Evolutionary conservation across 805 yeast species (phyloP).

Genomic region (Suhomyces tanzawaensis): DNA sequence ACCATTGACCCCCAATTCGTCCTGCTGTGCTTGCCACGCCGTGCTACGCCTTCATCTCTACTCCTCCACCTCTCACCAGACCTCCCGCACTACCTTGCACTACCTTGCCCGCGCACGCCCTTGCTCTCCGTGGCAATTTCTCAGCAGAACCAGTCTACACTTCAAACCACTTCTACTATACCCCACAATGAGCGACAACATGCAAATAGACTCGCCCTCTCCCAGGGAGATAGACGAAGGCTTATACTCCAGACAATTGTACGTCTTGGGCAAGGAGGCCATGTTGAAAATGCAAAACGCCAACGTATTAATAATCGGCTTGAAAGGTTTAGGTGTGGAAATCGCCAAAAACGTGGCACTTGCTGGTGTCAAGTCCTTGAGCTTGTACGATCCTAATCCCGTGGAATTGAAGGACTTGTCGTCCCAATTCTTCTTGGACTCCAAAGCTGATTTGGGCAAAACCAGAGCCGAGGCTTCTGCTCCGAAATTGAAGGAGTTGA

Average conservation of each 20-base stretch:
- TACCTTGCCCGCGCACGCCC: background rate
- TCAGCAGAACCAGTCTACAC: background rate
- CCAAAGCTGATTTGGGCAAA: constrained; percentile 69
- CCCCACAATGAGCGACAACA: constrained; percentile 22
- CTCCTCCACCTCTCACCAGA: background rate
- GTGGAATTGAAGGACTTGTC: constrained; percentile 73
- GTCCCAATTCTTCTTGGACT: constrained; percentile 75
- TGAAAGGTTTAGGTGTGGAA: constrained; percentile 91
- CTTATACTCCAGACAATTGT: constrained; percentile 92
- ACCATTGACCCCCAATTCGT: too few relatives aligned
- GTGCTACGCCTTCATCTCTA: background rate
- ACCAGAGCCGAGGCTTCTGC: constrained; percentile 73
- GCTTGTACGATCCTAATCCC: constrained; percentile 77
- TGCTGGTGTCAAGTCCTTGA: constrained; percentile 93
- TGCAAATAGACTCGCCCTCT: constrained; percentile 45
- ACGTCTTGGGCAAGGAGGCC: constrained; percentile 96
- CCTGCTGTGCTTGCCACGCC: too few relatives aligned
- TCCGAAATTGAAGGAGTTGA: constrained; percentile 72
- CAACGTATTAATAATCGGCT: constrained; percentile 85
- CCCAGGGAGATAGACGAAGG: constrained; percentile 74
- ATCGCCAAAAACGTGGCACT: constrained; percentile 94
- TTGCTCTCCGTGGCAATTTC: background rate
- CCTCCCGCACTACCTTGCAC: background rate
- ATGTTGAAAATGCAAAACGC: constrained; percentile 96
- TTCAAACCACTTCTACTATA: background rate